A percentile compares a stretch with the other conserved stretches of the same genome.
Conservation (phyloP, 140 eudicot species). For the Anethum foeniculum region DNA sequence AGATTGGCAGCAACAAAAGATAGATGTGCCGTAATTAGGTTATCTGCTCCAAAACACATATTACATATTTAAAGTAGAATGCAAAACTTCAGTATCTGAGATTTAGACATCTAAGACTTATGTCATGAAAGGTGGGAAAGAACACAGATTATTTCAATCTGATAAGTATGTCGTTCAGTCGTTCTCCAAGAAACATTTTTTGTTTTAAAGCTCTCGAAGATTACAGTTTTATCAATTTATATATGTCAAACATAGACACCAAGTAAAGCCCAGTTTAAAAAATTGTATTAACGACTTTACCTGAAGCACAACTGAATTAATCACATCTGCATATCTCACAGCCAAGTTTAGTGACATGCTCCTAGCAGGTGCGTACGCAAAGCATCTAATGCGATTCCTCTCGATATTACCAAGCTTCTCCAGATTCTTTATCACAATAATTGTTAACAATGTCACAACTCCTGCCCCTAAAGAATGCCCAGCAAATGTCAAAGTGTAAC, state of each 20-base stretch:
- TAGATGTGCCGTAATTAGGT: neutral
- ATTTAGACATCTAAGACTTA: neutral
- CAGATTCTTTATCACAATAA: constrained; percentile 63
- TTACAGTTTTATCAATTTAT: neutral
- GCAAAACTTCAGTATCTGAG: neutral
- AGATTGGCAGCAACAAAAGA: neutral
- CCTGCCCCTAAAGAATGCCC: constrained; percentile 99
- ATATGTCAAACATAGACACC: neutral
- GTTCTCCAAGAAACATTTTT: neutral
- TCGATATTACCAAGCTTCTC: constrained; percentile 65
- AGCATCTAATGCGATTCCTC: constrained; percentile 77
- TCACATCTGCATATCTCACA: constrained; percentile 91
- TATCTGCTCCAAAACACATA: neutral
- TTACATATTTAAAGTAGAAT: neutral
- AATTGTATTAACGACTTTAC: constrained; percentile 28
- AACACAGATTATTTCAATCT: neutral
- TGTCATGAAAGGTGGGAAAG: neutral
- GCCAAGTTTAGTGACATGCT: constrained; percentile 92
- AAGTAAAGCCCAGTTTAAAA: neutral
- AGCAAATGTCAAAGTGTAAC: constrained; percentile 78
- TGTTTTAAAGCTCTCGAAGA: neutral
- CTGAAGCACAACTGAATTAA: constrained; percentile 93
- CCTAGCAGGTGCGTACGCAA: constrained; percentile 90
- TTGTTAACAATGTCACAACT: constrained; percentile 69
- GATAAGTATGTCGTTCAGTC: neutral